Evolutionary conservation across 257 asterid genomes (phyloP).

Genomic region (Nicotiana knightiana): DNA sequence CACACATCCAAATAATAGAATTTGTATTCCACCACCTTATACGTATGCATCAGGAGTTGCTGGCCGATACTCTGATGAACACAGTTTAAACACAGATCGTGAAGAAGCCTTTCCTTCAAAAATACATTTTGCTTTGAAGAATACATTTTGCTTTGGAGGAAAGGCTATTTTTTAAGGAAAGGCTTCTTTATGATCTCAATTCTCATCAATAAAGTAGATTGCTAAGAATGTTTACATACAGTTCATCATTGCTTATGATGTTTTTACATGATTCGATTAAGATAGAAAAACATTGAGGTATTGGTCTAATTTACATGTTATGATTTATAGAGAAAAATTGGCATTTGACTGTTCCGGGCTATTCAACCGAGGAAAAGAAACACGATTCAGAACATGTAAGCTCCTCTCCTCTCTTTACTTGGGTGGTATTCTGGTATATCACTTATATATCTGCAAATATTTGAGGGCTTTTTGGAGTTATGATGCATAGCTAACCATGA

Average conservation of each 20-base stretch:
- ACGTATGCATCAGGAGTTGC: not conserved
- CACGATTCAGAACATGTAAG: conserved; percentile 50
- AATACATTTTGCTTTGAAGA: no score
- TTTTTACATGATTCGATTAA: not conserved
- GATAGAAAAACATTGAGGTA: not conserved
- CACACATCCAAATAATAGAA: not conserved
- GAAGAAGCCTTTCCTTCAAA: no score
- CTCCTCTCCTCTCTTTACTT: conserved; percentile 14
- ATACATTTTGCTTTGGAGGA: no score
- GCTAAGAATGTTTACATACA: not conserved
- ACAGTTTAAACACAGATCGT: not conserved
- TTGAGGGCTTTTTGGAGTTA: not conserved
- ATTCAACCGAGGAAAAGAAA: conserved; percentile 67
- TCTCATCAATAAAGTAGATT: not conserved
- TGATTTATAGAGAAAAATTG: conserved; percentile 74
- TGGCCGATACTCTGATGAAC: not conserved
- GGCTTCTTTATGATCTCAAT: not conserved
- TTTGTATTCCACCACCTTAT: conserved; percentile 4
- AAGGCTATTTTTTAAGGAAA: not conserved
- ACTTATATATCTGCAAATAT: not conserved
- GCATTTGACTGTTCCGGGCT: conserved; percentile 83
- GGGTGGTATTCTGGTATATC: not conserved
- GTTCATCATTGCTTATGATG: not conserved
- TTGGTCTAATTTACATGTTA: not conserved
- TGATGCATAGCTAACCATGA: not conserved